phyloP scores from a whole-genome alignment of 2,329 filamentous ascomycete species.

The Niveomyces coronatus region DNA sequence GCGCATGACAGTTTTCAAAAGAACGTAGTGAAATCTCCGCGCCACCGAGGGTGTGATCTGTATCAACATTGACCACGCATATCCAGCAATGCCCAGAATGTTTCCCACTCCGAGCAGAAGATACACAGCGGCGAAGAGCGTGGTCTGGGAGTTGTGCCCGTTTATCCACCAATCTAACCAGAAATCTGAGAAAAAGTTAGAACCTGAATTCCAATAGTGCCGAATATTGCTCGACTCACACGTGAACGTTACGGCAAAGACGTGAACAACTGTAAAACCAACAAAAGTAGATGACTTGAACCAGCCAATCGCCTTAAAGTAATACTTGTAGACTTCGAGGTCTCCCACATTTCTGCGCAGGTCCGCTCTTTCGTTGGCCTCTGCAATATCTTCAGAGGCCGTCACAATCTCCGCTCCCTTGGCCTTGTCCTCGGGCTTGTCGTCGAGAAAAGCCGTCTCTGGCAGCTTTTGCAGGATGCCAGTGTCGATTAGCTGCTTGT shows the following conservation, averaged over 20 bases:
- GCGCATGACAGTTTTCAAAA: constrained; percentile 21
- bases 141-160: constrained; percentile 12
- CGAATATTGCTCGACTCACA: constrained; percentile 7
- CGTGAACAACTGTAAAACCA: constrained; percentile 9
- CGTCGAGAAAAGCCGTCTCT: background rate
- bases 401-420: background rate
- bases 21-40: constrained; percentile 13
- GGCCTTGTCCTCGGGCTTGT: background rate
- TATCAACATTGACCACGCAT: constrained; percentile 6
- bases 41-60: constrained; percentile 19
- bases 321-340: constrained; percentile 13
- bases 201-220: background rate
- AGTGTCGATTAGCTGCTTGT: background rate
- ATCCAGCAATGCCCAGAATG: constrained; percentile 11
- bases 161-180: constrained; percentile 19
- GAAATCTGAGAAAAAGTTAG: constrained; percentile 10
- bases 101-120: constrained; percentile 13
- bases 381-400: background rate
- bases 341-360: constrained; percentile 12
- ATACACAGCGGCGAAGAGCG: constrained; percentile 13
- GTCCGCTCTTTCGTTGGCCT: constrained; percentile 1
- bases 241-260: constrained; percentile 15
- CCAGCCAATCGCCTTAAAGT: constrained; percentile 13
- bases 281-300: constrained; percentile 2
- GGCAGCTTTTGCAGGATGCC: background rate